Evolutionary conservation across 306 rosid species (phyloP).

Genomic region (Astragalus membranaceus): DNA sequence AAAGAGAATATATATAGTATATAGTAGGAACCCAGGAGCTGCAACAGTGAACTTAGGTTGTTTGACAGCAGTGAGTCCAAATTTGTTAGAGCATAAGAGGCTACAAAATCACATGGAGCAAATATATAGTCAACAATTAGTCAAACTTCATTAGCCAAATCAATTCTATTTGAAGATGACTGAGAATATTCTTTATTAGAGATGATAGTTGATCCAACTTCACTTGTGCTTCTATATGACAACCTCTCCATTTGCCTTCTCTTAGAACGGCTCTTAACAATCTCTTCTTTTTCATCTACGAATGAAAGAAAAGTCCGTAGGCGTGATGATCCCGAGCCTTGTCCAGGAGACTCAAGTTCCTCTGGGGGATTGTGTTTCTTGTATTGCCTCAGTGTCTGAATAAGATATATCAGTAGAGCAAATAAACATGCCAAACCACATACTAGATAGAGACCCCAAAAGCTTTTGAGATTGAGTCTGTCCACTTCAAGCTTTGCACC

Average conservation of each 20-base stretch:
- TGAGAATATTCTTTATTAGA: conserved; percentile 33
- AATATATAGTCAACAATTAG: not conserved
- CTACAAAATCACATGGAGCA: not conserved
- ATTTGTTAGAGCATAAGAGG: not conserved
- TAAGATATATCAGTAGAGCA: conserved; percentile 61
- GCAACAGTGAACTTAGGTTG: not conserved
- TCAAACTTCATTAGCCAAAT: conserved; percentile 19
- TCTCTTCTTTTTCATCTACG: conserved; percentile 66
- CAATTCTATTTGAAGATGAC: conserved; percentile 20
- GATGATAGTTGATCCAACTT: conserved; percentile 28
- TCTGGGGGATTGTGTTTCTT: conserved; percentile 27
- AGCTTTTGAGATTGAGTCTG: conserved; percentile 68
- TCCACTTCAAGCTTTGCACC: conserved; percentile 68
- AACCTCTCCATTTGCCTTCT: conserved; percentile 42
- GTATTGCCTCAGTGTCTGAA: conserved; percentile 60
- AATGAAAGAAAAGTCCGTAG: conserved; percentile 66
- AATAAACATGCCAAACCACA: conserved; percentile 71
- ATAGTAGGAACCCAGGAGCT: conserved; percentile 1
- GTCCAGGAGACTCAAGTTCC: conserved; percentile 31
- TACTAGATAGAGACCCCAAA: conserved; percentile 70
- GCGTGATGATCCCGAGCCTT: conserved; percentile 28
- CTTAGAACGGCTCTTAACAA: conserved; percentile 42
- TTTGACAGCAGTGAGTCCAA: not conserved
- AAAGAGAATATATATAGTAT: no score
- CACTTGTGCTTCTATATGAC: conserved; percentile 39